Evolutionary conservation across 2,329 filamentous ascomycete species (phyloP), one percentile per base, ranked within the genome.

Genomic region (Aspergillus ochraceus): DNA sequence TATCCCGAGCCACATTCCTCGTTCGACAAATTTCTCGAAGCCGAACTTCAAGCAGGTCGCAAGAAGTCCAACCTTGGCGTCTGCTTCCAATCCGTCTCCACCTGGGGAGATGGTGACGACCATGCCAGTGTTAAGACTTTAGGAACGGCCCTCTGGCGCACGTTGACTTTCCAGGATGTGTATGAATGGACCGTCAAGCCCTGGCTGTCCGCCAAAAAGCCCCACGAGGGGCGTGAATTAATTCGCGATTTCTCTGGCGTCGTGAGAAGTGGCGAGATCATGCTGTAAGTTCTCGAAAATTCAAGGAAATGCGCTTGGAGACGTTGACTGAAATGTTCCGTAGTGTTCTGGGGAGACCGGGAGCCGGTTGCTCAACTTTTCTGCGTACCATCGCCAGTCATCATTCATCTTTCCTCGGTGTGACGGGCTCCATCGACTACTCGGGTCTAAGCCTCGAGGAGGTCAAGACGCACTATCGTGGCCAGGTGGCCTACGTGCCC

Each of bases 11-110:
- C 72, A 1, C 87, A 86, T 12, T 91, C 91, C 55, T 82, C 88
- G 36, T 82, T 91, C 9, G 84, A 84, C 49, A 78, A 84, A 19
- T 91, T 92, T 68, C 86, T 91, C 74, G 84, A 85, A 36, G 85
- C 89, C 65, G 89, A 89, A 2, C 86, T 89, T 66, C 88, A 90
- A 54, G 69, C 72, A 4, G 87, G 84, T 6, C 79, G 78, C 50
- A 88, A 88, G 0, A 82, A 85, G 9, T 91, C 91, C 73, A 89
- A 87, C 67, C 84, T 92, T 4, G 90, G 90, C 2, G 87, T 92
- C 1, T 80, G 90, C 6, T 92, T 88, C 77, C 89, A 88, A 73
- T 82, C 89, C 61, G 79, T 92, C 49, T 90, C 85, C 0, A 89
- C 91, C 19, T 88, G 88, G 74, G 90, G 89, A 12, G 77, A 85